These are phyloP conservation scores for Neurospora sp. DNA, from an alignment of 495 filamentous ascomycete genomes.

Conservation along the genomic window DNA sequence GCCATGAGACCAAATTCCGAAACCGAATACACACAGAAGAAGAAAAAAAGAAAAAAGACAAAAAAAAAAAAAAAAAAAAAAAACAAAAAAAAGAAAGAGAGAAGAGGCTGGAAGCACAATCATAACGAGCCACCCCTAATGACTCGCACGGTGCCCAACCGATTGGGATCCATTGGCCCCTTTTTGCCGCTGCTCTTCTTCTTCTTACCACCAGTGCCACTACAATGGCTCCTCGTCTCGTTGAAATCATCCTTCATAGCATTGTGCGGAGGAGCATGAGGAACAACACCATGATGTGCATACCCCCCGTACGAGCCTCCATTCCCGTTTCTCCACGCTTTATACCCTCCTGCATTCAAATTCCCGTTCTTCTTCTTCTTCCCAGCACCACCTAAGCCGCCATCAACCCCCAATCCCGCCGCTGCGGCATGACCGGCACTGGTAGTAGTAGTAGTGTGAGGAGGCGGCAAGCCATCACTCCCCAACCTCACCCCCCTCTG, in stretches of 20 bases:
- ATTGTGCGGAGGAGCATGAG: neutral
- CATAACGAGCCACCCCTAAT: constrained; percentile 11
- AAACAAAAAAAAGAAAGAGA: neutral
- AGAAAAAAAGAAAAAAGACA: no score
- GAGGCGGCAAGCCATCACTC: neutral
- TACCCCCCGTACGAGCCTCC: neutral
- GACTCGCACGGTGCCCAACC: constrained; percentile 9
- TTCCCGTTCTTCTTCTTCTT: neutral
- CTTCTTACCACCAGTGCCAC: neutral
- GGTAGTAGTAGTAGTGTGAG: neutral
- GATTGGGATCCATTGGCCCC: constrained; percentile 1
- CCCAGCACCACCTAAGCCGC: neutral
- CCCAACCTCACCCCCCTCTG: neutral
- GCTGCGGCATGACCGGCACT: neutral
- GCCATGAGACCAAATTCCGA: neutral
- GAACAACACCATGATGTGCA: neutral
- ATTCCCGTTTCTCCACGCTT: neutral
- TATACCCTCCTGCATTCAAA: neutral
- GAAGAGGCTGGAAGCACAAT: neutral
- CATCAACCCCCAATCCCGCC: no score
- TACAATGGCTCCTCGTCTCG: neutral
- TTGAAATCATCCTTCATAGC: neutral
- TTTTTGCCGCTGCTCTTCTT: neutral
- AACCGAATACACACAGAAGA: no score
- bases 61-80: neutral